These are phyloP conservation scores for Firmiana major DNA, from an alignment of 345 rosid genomes.

Conservation along the genomic window DNA sequence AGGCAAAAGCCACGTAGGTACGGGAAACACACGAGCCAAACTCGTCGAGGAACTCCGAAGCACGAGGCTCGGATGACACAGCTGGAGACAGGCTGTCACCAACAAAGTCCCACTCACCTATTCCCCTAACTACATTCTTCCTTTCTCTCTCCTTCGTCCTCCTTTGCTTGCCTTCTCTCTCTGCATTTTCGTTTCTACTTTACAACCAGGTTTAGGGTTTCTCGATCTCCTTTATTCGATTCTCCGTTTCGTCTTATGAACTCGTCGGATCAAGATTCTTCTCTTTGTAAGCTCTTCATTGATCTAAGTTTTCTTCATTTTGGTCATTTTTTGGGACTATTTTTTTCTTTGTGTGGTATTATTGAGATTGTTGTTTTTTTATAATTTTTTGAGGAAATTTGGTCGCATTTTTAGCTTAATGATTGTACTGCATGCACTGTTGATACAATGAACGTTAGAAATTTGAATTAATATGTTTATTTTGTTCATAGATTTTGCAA, in stretches of 20 bases:
- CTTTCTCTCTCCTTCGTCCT: constrained; percentile 12
- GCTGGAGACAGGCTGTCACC: constrained; percentile 99
- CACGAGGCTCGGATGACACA: constrained; percentile 58
- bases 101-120: constrained; percentile 84
- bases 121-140: constrained; percentile 37
- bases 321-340: neutral
- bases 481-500: neutral
- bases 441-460: neutral
- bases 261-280: constrained; percentile 53
- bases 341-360: neutral
- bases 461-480: neutral
- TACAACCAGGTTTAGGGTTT: constrained; percentile 36
- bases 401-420: neutral
- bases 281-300: constrained; percentile 49
- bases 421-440: neutral
- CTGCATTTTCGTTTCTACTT: constrained; percentile 3
- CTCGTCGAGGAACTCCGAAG: constrained; percentile 26
- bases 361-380: neutral
- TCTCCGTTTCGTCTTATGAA: constrained; percentile 12
- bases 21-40: constrained; percentile 18
- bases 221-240: constrained; percentile 21
- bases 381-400: neutral
- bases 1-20: constrained; percentile 35
- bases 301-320: constrained; percentile 17
- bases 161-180: constrained; percentile 9